A percentile compares a stretch with the other conserved stretches of the same genome.
Conservation (phyloP, 2,329 filamentous ascomycete genomes). For the Fusarium lyarnte region DNA sequence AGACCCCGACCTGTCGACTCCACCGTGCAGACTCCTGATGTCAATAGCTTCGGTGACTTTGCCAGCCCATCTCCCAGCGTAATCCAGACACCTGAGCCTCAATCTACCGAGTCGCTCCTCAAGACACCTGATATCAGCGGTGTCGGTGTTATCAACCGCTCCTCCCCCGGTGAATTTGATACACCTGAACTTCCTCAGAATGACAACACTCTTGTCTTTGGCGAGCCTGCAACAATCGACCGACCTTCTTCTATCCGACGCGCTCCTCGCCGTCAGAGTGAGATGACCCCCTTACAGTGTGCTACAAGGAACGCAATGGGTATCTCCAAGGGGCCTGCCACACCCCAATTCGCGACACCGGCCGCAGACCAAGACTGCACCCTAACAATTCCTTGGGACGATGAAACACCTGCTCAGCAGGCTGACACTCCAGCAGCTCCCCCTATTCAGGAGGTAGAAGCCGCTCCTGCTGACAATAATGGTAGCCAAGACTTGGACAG, state of each 20-base stretch:
- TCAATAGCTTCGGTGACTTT: neutral
- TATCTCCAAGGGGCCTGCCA: neutral
- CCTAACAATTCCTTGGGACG: neutral
- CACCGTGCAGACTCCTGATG: conserved; percentile 4
- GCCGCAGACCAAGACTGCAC: neutral
- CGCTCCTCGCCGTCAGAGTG: conserved; percentile 4
- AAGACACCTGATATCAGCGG: conserved; percentile 7
- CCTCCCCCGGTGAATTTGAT: neutral
- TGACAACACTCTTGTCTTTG: conserved; percentile 13
- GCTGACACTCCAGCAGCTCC: neutral
- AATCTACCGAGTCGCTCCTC: neutral
- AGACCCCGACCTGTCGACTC: neutral
- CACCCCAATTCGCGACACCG: neutral
- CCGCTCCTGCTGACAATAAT: conserved; percentile 1
- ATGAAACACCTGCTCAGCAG: neutral
- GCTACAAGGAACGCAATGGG: neutral
- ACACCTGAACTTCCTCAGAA: conserved; percentile 13
- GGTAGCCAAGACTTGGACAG: conserved; percentile 44
- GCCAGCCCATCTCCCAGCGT: neutral
- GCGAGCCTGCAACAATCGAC: neutral
- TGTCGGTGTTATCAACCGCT: neutral
- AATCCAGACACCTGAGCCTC: conserved; percentile 12
- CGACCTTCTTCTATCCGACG: neutral
- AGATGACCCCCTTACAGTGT: neutral
- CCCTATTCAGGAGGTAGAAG: conserved; percentile 6